Evolutionary conservation across 106 monocot genomes (phyloP).

Genomic region (Ottelia alismoides): DNA sequence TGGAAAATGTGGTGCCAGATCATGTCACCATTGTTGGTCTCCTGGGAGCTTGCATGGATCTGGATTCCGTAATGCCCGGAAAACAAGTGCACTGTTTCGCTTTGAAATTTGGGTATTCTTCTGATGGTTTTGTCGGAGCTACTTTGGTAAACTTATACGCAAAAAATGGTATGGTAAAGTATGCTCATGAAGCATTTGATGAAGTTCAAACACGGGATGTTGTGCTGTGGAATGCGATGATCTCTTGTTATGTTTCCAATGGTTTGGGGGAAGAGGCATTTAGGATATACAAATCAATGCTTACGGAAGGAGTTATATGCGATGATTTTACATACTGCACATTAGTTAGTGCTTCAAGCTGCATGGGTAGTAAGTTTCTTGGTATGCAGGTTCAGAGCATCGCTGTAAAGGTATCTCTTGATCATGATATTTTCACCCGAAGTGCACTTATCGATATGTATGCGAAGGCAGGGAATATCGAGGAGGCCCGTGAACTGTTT

Average conservation of each 20-base stretch:
- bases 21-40: background rate
- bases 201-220: constrained; percentile 17
- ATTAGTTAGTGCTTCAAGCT: constrained; percentile 24
- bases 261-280: constrained; percentile 20
- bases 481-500: constrained; percentile 32
- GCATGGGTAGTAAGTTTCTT: background rate
- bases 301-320: constrained; percentile 14
- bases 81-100: constrained; percentile 19
- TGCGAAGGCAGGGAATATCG: constrained; percentile 22
- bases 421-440: constrained; percentile 27
- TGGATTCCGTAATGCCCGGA: background rate
- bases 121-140: constrained; percentile 11
- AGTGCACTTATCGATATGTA: constrained; percentile 44
- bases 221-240: constrained; percentile 48
- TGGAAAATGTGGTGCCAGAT: constrained; percentile 6
- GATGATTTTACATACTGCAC: constrained; percentile 40
- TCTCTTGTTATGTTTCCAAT: constrained; percentile 31
- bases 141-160: constrained; percentile 33
- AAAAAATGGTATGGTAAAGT: constrained; percentile 10
- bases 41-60: constrained; percentile 5
- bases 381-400: constrained; percentile 33
- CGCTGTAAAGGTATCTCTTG: constrained; percentile 15
- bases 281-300: constrained; percentile 18
- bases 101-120: constrained; percentile 23
- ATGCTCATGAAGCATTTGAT: constrained; percentile 33